A percentile compares a stretch with the other conserved stretches of the same genome.
phyloP scores from a whole-genome alignment of 1,284 basidiomycete species.

The Abortiporus biennis region DNA sequence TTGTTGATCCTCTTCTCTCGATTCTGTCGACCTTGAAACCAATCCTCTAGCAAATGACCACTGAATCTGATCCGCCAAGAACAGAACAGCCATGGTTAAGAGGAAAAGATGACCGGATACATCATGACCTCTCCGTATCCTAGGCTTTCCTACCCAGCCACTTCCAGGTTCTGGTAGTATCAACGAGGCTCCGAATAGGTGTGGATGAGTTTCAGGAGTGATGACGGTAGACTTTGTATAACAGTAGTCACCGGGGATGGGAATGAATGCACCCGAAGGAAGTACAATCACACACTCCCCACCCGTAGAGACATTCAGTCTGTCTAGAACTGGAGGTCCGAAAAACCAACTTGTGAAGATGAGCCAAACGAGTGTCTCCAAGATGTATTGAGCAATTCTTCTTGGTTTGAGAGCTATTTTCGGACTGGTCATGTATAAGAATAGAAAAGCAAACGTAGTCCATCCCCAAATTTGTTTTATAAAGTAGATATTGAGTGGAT shows the following conservation, averaged over 20 bases:
- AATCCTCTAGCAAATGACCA: slow-evolving; percentile 34
- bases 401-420: slow-evolving; percentile 31
- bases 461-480: slow-evolving; percentile 93
- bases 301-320: slow-evolving; percentile 71
- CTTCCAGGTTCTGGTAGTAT: slow-evolving; percentile 27
- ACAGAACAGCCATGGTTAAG: slow-evolving; percentile 76
- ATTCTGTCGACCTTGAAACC: background rate
- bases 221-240: slow-evolving; percentile 42
- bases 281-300: slow-evolving; percentile 74
- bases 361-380: slow-evolving; percentile 68
- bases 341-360: slow-evolving; percentile 89
- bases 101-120: slow-evolving; percentile 94
- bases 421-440: slow-evolving; percentile 51
- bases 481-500: slow-evolving; percentile 80
- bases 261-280: slow-evolving; percentile 47
- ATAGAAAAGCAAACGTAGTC: slow-evolving; percentile 70
- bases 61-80: slow-evolving; percentile 73
- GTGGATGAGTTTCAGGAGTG: slow-evolving; percentile 56
- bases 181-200: slow-evolving; percentile 48
- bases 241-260: slow-evolving; percentile 60
- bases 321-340: slow-evolving; percentile 78
- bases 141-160: slow-evolving; percentile 44
- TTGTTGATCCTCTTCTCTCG: background rate
- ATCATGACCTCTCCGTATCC: slow-evolving; percentile 81
- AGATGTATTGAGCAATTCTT: slow-evolving; percentile 51